Percentiles rank a stretch among this genome's conserved stretches.
Conservation (phyloP, 352 stramenopile genomes). For the Pseudoperonospora humuli region DNA sequence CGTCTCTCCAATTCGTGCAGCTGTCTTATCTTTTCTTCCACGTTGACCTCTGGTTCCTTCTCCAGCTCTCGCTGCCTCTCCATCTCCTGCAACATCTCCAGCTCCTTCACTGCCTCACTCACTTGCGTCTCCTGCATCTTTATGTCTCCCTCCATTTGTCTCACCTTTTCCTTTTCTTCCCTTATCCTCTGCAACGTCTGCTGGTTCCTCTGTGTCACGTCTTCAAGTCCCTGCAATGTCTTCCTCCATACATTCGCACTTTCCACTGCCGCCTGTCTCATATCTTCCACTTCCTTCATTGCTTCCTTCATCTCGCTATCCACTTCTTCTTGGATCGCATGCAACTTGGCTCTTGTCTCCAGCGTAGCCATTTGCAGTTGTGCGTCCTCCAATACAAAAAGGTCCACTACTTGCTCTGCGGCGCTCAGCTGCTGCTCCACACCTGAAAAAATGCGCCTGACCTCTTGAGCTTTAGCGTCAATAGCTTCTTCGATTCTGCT, state of each 20-base stretch:
- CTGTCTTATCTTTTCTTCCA: constrained; percentile 2
- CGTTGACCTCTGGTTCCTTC: background rate
- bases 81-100: constrained; percentile 9
- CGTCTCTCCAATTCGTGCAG: constrained; percentile 3
- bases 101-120: background rate
- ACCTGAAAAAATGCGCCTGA: constrained; percentile 1
- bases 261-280: constrained; percentile 2
- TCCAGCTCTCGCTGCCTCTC: constrained; percentile 3
- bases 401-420: constrained; percentile 7
- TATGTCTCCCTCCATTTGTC: background rate
- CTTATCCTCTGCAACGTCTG: constrained; percentile 3
- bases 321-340: constrained; percentile 3
- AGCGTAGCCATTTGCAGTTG: constrained; percentile 15
- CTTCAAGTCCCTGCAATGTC: constrained; percentile 10
- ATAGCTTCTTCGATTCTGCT: constrained; percentile 1
- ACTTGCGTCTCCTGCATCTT: constrained; percentile 1
- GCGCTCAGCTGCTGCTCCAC: constrained; percentile 19
- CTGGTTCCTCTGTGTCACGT: constrained; percentile 16
- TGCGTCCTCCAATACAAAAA: constrained; percentile 20
- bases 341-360: constrained; percentile 18
- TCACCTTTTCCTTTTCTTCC: background rate
- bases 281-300: constrained; percentile 6
- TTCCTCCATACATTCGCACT: constrained; percentile 17
- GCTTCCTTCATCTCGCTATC: constrained; percentile 7
- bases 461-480: constrained; percentile 9